Evolutionary conservation across 1,284 basidiomycete genomes (phyloP), one percentile per base, ranked within the genome.

Genomic region (Ganoderma resinaceum): DNA sequence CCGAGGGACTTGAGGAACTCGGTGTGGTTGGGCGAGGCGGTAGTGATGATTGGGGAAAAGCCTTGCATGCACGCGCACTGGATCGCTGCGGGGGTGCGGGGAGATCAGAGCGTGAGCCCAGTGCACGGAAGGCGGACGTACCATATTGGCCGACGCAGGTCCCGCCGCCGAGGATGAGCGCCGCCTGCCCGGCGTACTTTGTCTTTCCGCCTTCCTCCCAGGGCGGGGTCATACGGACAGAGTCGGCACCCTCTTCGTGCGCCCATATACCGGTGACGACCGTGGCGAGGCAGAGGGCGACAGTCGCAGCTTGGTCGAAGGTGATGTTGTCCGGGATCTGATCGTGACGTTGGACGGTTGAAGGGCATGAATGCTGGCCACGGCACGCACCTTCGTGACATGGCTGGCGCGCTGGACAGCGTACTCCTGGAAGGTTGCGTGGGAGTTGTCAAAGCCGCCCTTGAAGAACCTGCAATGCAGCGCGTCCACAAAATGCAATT

Each of bases 1-100:
- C 74, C 62, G n/a, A 63, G 62, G 20, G 62, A 63, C 62, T 63
- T 38, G 62, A 63, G 62, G n/a, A 23, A 40, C 69, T 37, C 70
- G 70, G 0, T 79, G 72, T 87, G 82, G 65, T 81, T 80, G 11
- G 77, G 68, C 5, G 85, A 87, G 5, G 84, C 78, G 5, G 85
- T 86, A 2, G 83, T 78, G 69, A 87, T 81, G 69, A 86, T 84
- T 5, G 81, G 81, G 2, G 79, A 81, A 75, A 86, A 85, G 0
- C 86, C 86, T 0, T 84, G 82, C 18, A 85, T 72, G 63, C 79
- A 80, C 20, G 82, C 83, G n/a, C 86, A 75, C 75, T 87, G 85
- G 43, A 85, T 80, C 1, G 75, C 78, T 75, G 62, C 26, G 62
- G 18, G 53, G 53, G 35, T 7, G n/a, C n/a, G n/a, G 57, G 20